These are phyloP conservation scores for Macrophomina tecta DNA, from an alignment of 2,329 filamentous ascomycete genomes.

Conservation along the genomic window DNA sequence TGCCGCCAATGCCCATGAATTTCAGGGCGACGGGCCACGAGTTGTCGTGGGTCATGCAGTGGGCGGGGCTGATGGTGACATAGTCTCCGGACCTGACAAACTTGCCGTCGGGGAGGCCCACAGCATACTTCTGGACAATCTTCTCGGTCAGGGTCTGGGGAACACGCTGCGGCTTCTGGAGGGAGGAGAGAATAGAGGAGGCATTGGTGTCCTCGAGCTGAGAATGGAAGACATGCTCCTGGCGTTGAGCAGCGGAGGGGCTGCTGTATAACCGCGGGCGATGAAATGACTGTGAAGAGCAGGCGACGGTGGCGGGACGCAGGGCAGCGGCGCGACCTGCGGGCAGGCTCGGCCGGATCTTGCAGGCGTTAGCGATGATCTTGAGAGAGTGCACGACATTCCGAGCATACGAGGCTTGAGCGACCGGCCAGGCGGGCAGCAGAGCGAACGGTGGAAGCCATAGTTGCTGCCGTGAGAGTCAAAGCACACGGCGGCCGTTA, in stretches of 20 bases:
- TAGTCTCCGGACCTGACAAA: slow-evolving; percentile 81
- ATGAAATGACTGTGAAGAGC: slow-evolving; percentile 17
- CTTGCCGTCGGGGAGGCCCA: slow-evolving; percentile 78
- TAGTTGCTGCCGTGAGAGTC: slow-evolving; percentile 30
- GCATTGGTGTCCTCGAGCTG: slow-evolving; percentile 66
- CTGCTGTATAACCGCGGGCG: slow-evolving; percentile 34
- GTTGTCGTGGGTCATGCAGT: slow-evolving; percentile 89
- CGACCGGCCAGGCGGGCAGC: slow-evolving; percentile 41
- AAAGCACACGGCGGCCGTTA: slow-evolving; percentile 21
- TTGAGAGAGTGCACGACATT: not conserved
- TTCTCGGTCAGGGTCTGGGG: slow-evolving; percentile 90
- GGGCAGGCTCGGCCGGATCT: not conserved
- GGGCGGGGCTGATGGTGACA: slow-evolving; percentile 73
- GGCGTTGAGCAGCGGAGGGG: slow-evolving; percentile 36
- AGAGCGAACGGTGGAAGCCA: slow-evolving; percentile 47
- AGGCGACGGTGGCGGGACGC: slow-evolving; percentile 4
- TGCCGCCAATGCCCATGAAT: slow-evolving; percentile 82
- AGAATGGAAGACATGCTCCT: slow-evolving; percentile 60
- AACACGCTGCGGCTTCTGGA: slow-evolving; percentile 46
- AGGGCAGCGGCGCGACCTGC: slow-evolving; percentile 19
- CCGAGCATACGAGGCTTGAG: slow-evolving; percentile 38
- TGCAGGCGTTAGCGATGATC: not conserved
- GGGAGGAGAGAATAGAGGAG: slow-evolving; percentile 76
- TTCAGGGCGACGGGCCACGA: slow-evolving; percentile 77
- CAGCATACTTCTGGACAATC: slow-evolving; percentile 82